Conservation (phyloP, 768 basidiomycete genomes). For the Pleurotus citrinopileatus region DNA sequence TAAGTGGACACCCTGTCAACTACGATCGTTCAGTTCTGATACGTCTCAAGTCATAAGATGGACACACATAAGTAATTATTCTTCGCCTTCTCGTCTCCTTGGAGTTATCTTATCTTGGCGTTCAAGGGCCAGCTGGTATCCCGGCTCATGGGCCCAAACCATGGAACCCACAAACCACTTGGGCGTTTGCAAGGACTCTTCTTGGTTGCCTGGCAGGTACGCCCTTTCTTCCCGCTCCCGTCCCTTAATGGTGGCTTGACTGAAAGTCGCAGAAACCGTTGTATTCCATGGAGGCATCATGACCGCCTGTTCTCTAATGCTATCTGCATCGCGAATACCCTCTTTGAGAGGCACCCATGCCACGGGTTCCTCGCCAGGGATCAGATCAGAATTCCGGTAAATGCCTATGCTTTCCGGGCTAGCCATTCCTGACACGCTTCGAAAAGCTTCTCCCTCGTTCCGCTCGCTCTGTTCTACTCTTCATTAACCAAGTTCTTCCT, state of each 20-base stretch:
- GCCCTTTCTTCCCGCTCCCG: constrained; percentile 8
- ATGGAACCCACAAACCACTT: constrained; percentile 51
- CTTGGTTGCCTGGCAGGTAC: constrained; percentile 64
- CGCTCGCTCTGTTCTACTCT: constrained; percentile 79
- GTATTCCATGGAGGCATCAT: constrained; percentile 73
- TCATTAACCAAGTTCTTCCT: constrained; percentile 83
- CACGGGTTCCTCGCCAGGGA: constrained; percentile 44
- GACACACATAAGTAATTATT: constrained; percentile 59
- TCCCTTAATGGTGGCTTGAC: not conserved
- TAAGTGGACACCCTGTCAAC: constrained; percentile 35
- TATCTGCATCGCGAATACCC: constrained; percentile 35
- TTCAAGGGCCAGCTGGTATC: constrained; percentile 30
- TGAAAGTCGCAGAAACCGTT: constrained; percentile 65
- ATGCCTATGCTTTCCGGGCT: constrained; percentile 5
- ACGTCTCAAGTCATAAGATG: constrained; percentile 67
- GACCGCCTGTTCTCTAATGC: constrained; percentile 50
- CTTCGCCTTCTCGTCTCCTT: not conserved
- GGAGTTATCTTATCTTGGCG: constrained; percentile 28
- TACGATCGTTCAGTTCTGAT: not conserved
- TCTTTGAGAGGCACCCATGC: too few relatives aligned
- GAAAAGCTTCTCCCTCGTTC: constrained; percentile 65
- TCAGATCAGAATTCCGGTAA: constrained; percentile 63
- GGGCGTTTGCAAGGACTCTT: constrained; percentile 55
- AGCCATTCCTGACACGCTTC: not conserved
- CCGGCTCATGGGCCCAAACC: constrained; percentile 22